phyloP scores from a whole-genome alignment of 306 rosid genomes.

The Prunus fruticosa region DNA sequence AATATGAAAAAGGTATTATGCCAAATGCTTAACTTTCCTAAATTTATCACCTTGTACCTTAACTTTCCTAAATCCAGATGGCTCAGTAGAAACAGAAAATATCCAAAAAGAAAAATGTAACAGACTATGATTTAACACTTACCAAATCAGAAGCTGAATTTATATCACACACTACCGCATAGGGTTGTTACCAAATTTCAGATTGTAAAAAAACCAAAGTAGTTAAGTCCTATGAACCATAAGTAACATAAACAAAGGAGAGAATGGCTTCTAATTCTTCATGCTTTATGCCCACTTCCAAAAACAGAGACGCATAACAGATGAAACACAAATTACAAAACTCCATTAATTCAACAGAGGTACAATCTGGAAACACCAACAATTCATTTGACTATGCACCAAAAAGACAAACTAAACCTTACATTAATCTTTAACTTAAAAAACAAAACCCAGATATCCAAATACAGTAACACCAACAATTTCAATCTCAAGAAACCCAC shows the following conservation, averaged over 20 bases:
- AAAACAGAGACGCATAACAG: not conserved
- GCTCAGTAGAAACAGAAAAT: too few relatives aligned
- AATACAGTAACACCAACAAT: not conserved
- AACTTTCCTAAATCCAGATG: too few relatives aligned
- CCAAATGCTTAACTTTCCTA: not conserved
- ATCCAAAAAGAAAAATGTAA: too few relatives aligned
- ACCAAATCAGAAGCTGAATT: not conserved
- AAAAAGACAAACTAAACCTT: not conserved
- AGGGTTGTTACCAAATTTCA: not conserved
- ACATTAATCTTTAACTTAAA: not conserved
- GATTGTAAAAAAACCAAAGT: not conserved
- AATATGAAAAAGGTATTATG: not conserved
- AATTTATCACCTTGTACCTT: not conserved
- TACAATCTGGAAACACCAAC: not conserved
- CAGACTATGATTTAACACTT: not conserved
- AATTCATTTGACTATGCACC: not conserved
- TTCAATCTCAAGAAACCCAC: slow-evolving; percentile 3
- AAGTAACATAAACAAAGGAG: not conserved
- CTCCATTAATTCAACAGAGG: not conserved
- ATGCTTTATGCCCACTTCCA: too few relatives aligned
- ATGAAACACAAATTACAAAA: not conserved
- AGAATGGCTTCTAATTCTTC: not conserved
- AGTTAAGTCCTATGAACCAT: not conserved
- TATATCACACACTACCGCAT: not conserved
- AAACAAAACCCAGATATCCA: slow-evolving; percentile 8